phyloP scores from a whole-genome alignment of 2,329 filamentous ascomycete genomes.

The Penicillium digitatum region DNA sequence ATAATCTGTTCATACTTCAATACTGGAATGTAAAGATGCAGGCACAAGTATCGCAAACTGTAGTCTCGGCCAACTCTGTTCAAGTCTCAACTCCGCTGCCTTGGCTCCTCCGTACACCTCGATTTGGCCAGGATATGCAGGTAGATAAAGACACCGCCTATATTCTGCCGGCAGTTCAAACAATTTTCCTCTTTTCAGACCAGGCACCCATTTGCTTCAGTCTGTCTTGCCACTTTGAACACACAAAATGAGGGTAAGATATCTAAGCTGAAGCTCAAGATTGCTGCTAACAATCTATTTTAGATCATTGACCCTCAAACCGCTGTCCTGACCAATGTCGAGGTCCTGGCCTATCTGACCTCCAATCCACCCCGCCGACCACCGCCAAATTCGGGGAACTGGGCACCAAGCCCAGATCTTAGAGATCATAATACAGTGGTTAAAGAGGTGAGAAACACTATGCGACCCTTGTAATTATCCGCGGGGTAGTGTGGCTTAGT shows the following conservation, averaged over 20 bases:
- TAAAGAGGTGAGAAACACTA: slow-evolving; percentile 38
- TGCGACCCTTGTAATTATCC: accelerated
- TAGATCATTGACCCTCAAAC: slow-evolving; percentile 46
- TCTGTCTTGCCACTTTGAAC: slow-evolving; percentile 5
- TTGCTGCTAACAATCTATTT: not conserved
- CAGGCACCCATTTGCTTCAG: not conserved
- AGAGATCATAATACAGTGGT: slow-evolving; percentile 46
- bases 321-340: slow-evolving; percentile 44
- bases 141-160: slow-evolving; percentile 14
- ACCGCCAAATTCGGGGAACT: slow-evolving; percentile 36
- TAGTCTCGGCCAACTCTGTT: not conserved
- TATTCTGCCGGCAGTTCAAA: slow-evolving; percentile 22
- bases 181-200: slow-evolving; percentile 20
- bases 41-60: not conserved
- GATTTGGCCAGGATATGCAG: not conserved
- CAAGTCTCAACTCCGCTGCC: not conserved
- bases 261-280: not conserved
- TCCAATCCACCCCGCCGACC: slow-evolving; percentile 41
- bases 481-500: too few relatives aligned
- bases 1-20: slow-evolving; percentile 27
- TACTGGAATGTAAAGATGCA: not conserved
- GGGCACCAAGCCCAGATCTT: slow-evolving; percentile 42
- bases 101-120: too few relatives aligned
- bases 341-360: slow-evolving; percentile 43
- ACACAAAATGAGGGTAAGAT: slow-evolving; percentile 27